These are phyloP conservation scores for Pythium rhizo-oryzae DNA, from an alignment of 352 stramenopile genomes.

Conservation along the genomic window DNA sequence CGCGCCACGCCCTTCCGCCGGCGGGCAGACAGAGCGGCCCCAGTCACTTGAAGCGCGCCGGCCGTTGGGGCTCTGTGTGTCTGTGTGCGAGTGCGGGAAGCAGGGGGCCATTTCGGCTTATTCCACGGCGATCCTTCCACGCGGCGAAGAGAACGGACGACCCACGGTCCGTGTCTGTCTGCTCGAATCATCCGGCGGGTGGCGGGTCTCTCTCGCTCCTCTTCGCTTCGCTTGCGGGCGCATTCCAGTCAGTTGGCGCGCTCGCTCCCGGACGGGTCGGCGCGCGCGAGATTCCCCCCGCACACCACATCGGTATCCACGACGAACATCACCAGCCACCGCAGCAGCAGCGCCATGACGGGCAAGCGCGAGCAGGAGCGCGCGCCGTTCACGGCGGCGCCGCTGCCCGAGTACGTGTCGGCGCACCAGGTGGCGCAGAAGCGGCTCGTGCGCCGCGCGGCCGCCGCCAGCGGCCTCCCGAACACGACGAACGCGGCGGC, in stretches of 20 bases:
- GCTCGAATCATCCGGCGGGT: too few relatives aligned
- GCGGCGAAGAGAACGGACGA: too few relatives aligned
- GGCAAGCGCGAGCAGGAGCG: constrained; percentile 33
- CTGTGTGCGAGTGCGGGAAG: not conserved
- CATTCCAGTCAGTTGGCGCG: not conserved
- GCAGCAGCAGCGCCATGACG: constrained; percentile 28
- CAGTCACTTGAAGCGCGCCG: constrained; percentile 32
- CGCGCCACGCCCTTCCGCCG: constrained; percentile 8
- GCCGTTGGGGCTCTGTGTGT: not conserved
- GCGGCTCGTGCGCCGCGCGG: constrained; percentile 28
- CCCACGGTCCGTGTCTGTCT: too few relatives aligned
- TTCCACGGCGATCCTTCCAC: not conserved
- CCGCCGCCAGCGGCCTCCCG: not conserved
- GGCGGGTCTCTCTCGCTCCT: constrained; percentile 9
- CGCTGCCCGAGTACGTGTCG: constrained; percentile 60
- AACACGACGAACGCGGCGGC: constrained; percentile 19
- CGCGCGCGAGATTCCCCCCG: not conserved
- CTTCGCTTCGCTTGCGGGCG: not conserved
- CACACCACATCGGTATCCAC: not conserved
- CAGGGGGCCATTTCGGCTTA: not conserved
- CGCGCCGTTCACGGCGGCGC: constrained; percentile 30
- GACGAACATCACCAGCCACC: not conserved
- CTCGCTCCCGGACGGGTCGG: not conserved
- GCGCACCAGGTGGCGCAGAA: constrained; percentile 73
- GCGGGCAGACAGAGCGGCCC: constrained; percentile 6